Percentiles rank a stretch among this genome's conserved stretches.
Conservation (phyloP, 2,329 filamentous ascomycete species). For the Zymoseptoria pseudotritici region DNA sequence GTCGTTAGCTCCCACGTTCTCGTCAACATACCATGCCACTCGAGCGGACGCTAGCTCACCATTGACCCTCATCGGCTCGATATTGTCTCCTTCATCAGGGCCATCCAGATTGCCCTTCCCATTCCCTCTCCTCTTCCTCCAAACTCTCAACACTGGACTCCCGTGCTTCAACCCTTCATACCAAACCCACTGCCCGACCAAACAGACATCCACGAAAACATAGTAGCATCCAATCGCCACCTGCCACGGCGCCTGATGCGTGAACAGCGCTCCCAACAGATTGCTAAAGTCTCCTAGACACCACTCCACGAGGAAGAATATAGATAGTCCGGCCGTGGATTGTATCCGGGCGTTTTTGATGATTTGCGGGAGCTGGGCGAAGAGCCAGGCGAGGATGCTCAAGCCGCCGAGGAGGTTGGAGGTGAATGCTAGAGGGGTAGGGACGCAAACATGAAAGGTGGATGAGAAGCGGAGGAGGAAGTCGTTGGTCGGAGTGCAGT, state of each 20-base stretch:
- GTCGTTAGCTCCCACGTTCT: constrained; percentile 8
- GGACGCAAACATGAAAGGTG: constrained; percentile 55
- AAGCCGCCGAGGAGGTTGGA: constrained; percentile 54
- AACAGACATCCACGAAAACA: constrained; percentile 55
- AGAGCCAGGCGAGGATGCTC: constrained; percentile 61
- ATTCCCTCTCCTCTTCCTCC: constrained; percentile 16
- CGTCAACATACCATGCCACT: constrained; percentile 15
- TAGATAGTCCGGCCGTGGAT: constrained; percentile 57
- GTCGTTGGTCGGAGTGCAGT: constrained; percentile 53
- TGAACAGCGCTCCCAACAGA: constrained; percentile 55
- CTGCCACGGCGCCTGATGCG: constrained; percentile 59
- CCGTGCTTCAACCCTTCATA: constrained; percentile 52
- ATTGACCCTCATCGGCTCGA: constrained; percentile 27
- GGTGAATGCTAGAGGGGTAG: constrained; percentile 54
- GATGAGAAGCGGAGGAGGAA: constrained; percentile 52
- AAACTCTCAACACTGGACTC: constrained; percentile 35
- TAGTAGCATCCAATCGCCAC: constrained; percentile 59
- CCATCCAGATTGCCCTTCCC: constrained; percentile 9
- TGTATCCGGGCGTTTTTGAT: constrained; percentile 59
- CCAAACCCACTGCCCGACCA: constrained; percentile 59
- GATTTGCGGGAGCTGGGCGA: constrained; percentile 62
- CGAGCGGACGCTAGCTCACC: constrained; percentile 8
- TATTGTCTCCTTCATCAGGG: constrained; percentile 10
- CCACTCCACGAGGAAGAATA: constrained; percentile 61
- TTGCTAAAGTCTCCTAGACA: constrained; percentile 58